phyloP scores from a whole-genome alignment of 768 basidiomycete species.

The Russula brevipes region DNA sequence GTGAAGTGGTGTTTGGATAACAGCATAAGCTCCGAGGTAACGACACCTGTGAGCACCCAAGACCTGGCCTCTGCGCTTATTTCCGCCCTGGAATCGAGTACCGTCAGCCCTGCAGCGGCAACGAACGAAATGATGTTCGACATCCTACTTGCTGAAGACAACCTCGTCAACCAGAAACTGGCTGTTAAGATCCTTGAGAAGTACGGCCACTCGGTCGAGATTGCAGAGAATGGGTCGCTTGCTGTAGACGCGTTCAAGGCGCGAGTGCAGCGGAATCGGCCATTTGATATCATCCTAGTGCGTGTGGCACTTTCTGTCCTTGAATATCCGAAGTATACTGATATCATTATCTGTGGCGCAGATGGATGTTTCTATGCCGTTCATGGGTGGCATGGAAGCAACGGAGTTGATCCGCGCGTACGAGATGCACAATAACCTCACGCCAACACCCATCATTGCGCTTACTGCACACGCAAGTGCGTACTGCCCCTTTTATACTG shows the following conservation, averaged over 20 bases:
- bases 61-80: slow-evolving; percentile 90
- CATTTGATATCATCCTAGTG: slow-evolving; percentile 90
- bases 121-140: slow-evolving; percentile 85
- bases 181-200: slow-evolving; percentile 96
- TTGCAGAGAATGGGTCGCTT: slow-evolving; percentile 94
- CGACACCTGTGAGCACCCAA: slow-evolving; percentile 80
- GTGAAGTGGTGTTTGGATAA: slow-evolving; percentile 98
- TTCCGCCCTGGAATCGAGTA: slow-evolving; percentile 91
- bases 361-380: slow-evolving; percentile 99
- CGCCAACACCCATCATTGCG: slow-evolving; percentile 88
- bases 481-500: slow-evolving; percentile 37
- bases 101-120: slow-evolving; percentile 79
- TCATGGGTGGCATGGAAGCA: slow-evolving; percentile 98
- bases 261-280: slow-evolving; percentile 60
- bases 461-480: slow-evolving; percentile 94
- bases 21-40: slow-evolving; percentile 92
- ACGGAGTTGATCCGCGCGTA: slow-evolving; percentile 86
- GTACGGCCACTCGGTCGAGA: slow-evolving; percentile 91
- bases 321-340: neutral
- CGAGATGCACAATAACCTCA: slow-evolving; percentile 65
- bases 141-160: slow-evolving; percentile 95
- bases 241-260: slow-evolving; percentile 90
- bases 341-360: slow-evolving; percentile 29
- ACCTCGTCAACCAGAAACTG: slow-evolving; percentile 91
- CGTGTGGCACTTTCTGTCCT: slow-evolving; percentile 30